Evolutionary conservation across 352 stramenopile species (phyloP), one percentile per base, ranked within the genome.

Genomic region (Globisporangium cylindrosporum): DNA sequence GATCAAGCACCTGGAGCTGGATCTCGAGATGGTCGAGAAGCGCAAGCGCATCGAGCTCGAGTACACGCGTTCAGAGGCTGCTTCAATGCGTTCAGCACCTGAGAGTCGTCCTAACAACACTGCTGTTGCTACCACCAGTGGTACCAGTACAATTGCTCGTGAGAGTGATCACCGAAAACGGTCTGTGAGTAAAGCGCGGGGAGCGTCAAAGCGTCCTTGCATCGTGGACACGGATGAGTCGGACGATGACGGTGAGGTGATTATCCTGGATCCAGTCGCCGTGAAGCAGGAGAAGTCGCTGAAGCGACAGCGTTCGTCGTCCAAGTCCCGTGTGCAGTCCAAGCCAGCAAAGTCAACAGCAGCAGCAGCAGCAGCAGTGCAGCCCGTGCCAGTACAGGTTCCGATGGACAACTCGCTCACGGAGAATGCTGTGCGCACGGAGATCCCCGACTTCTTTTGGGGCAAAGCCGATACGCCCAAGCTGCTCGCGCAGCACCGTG

Each of bases 381-480:
- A 48, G 38, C 14, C 38, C 14, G 38, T 49, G 20, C 51, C 25
- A 22, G 24, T 60, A 59, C 64, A 67, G 27, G 73, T 86, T 36
- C 72, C 74, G 15, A 64, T 76, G 29, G 76, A 87, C 34, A 73
- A 56, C 54, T 62, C 70, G 38, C 27, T 66, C 6, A n/a, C 12
- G 1, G 27, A 54, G 25, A 32, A 54, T 27, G 10, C 25, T 20
- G 64, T 51, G 60, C n/a, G 15, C 66, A 81, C 9, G 27, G 70
- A 76, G 20, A 82, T 84, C 73, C 83, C 78, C 3, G 88, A 95
- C 66, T 59, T 90, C 56, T 94, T 96, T 65, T 94, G 86, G 86
- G 81, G 84, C 32, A 86, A 82, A 34, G 82, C 82, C 8, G 69
- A 76, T 14, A 80, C 75, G 4, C 74, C 82, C 22, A 93, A 96